These are phyloP conservation scores for Rhododendron williamsianum DNA, from an alignment of 148 eudicot species.

Conservation along the genomic window DNA sequence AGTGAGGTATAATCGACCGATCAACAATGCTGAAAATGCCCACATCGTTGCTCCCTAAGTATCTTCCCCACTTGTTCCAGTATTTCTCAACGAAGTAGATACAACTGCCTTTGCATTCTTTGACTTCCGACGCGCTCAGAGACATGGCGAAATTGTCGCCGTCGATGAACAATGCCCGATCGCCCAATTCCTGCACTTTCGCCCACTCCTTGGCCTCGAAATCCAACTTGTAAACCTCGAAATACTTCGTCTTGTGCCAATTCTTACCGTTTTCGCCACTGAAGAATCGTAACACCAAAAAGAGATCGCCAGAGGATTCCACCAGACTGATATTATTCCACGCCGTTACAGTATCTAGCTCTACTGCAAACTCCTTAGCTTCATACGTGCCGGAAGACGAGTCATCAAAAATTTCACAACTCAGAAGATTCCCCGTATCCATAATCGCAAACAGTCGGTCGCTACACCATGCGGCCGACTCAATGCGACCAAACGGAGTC, in stretches of 20 bases:
- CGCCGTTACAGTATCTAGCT: not conserved
- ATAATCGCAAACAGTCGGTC: not conserved
- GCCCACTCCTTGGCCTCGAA: slow-evolving; percentile 11
- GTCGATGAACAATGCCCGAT: slow-evolving; percentile 13
- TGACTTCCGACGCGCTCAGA: slow-evolving; percentile 5
- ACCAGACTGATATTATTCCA: slow-evolving; percentile 14
- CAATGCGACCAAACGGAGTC: slow-evolving; percentile 17
- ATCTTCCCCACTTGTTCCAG: slow-evolving; percentile 17
- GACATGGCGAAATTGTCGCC: slow-evolving; percentile 11
- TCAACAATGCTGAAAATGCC: slow-evolving; percentile 11
- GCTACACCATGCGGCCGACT: slow-evolving; percentile 17
- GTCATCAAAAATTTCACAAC: not conserved
- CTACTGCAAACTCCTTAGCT: not conserved
- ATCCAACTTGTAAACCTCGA: slow-evolving; percentile 13
- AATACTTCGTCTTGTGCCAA: slow-evolving; percentile 4
- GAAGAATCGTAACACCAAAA: slow-evolving; percentile 10
- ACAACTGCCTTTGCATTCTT: slow-evolving; percentile 11
- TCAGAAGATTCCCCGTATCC: not conserved
- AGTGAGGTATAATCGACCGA: not conserved
- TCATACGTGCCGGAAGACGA: not conserved
- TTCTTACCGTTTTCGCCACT: not conserved
- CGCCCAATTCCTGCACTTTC: slow-evolving; percentile 7
- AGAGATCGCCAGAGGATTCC: slow-evolving; percentile 10
- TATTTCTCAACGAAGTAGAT: slow-evolving; percentile 18
- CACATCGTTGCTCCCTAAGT: not conserved